These are phyloP conservation scores for Coemansia sp. DNA, from an alignment of 192 early-diverging fungal species.

Conservation along the genomic window DNA sequence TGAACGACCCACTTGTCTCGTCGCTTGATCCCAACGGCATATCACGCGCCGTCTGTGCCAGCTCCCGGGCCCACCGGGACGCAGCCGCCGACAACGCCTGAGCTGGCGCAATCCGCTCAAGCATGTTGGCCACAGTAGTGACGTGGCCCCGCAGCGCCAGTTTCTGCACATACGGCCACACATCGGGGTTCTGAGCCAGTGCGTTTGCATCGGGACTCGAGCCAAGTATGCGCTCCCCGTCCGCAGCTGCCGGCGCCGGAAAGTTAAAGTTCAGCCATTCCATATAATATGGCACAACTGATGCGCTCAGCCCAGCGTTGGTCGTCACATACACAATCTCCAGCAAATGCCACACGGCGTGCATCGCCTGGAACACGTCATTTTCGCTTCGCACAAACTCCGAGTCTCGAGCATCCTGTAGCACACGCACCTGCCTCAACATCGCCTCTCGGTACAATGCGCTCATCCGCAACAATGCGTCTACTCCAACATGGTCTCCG, in stretches of 20 bases:
- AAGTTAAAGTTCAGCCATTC: constrained; percentile 56
- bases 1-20: constrained; percentile 39
- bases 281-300: constrained; percentile 32
- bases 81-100: constrained; percentile 15
- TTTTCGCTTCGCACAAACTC: constrained; percentile 24
- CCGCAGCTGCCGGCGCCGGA: constrained; percentile 34
- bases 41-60: constrained; percentile 16
- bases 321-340: constrained; percentile 47
- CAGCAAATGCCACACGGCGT: constrained; percentile 50
- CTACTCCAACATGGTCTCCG: constrained; percentile 9
- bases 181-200: constrained; percentile 6
- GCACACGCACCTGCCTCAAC: constrained; percentile 34
- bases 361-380: constrained; percentile 43
- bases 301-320: constrained; percentile 24
- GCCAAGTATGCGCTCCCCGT: constrained; percentile 21
- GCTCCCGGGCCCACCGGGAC: constrained; percentile 29
- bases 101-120: constrained; percentile 24
- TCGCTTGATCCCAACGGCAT: constrained; percentile 47
- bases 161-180: constrained; percentile 43
- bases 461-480: constrained; percentile 29
- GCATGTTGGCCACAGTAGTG: constrained; percentile 27
- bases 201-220: constrained; percentile 10
- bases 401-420: constrained; percentile 18
- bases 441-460: constrained; percentile 50
- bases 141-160: constrained; percentile 44